These are phyloP conservation scores for Melaleuca quinquenervia DNA, from an alignment of 345 rosid genomes.

Conservation along the genomic window DNA sequence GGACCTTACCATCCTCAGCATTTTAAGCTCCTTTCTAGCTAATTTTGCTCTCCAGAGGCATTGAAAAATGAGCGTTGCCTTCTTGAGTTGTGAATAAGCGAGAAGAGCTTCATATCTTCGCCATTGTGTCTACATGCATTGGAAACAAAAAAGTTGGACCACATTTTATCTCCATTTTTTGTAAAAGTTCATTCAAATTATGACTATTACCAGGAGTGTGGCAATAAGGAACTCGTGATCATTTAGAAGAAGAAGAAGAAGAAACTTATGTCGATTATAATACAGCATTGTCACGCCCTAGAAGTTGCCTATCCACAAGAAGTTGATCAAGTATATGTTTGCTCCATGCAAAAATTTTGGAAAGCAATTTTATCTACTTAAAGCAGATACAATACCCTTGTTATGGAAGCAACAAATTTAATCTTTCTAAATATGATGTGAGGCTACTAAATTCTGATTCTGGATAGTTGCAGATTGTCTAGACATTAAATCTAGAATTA, in stretches of 20 bases:
- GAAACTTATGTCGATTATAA: background rate
- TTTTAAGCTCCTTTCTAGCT: conserved; percentile 87
- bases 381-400: background rate
- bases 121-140: conserved; percentile 24
- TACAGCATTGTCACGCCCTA: no score
- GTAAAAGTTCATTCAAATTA: background rate
- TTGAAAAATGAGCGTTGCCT: conserved; percentile 70
- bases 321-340: background rate
- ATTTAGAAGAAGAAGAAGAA: background rate
- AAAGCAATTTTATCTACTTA: background rate
- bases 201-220: background rate
- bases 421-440: background rate
- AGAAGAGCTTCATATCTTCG: conserved; percentile 35
- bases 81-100: conserved; percentile 37
- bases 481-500: background rate
- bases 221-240: background rate
- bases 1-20: conserved; percentile 67
- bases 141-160: background rate
- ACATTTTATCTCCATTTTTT: background rate
- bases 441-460: background rate
- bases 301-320: background rate
- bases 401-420: background rate
- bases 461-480: background rate
- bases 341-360: background rate
- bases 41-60: conserved; percentile 94